Percentiles rank a stretch among this genome's conserved stretches.
Conservation (phyloP, 2,329 filamentous ascomycete genomes). For the Rhexocercosporidium sp. region DNA sequence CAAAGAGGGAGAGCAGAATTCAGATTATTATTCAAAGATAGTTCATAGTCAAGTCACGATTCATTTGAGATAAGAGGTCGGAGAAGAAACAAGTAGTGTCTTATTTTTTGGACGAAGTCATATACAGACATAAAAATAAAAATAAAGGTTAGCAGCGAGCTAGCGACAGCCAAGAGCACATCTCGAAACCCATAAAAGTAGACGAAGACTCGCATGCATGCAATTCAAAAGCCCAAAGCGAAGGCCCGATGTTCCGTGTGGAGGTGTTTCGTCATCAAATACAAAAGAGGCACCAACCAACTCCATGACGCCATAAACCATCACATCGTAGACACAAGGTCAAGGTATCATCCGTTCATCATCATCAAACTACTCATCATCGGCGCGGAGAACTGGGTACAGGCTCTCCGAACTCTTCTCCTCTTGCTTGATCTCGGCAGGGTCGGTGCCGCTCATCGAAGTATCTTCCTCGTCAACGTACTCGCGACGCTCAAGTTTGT, state of each 20-base stretch:
- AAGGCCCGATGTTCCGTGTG: slow-evolving; percentile 2
- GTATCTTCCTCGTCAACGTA: slow-evolving; percentile 48
- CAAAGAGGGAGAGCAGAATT: too few species aligned
- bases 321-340: slow-evolving; percentile 2
- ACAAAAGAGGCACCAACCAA: neutral
- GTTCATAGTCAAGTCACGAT: neutral
- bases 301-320: slow-evolving; percentile 5
- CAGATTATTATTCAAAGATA: too few species aligned
- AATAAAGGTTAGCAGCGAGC: neutral
- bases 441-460: slow-evolving; percentile 29
- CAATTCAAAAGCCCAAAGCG: slow-evolving; percentile 5
- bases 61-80: neutral
- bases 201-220: slow-evolving; percentile 8
- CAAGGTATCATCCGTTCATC: slow-evolving; percentile 7
- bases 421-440: slow-evolving; percentile 8
- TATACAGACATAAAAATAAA: slow-evolving; percentile 10
- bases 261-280: neutral
- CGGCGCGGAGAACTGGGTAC: slow-evolving; percentile 34
- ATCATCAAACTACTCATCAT: slow-evolving; percentile 30
- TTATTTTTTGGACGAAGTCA: slow-evolving; percentile 4
- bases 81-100: neutral
- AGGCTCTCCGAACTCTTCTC: slow-evolving; percentile 28
- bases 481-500: slow-evolving; percentile 61
- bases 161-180: slow-evolving; percentile 5
- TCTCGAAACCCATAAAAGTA: slow-evolving; percentile 7